Conservation (phyloP, 106 monocot species). For the Dendrobium chrysotoxum region DNA sequence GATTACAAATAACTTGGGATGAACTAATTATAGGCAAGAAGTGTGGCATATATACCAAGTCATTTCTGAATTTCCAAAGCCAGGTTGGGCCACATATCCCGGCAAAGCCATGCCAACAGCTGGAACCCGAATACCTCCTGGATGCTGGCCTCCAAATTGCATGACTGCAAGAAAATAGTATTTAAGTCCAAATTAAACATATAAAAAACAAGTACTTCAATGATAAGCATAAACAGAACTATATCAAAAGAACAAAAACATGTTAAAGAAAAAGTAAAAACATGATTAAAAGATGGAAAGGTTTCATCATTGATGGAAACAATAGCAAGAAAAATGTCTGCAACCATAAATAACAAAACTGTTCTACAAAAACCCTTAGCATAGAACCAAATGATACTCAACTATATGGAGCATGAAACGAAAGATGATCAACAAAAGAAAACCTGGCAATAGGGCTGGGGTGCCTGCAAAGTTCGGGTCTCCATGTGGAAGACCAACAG, state of each 20-base stretch:
- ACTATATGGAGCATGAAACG: background rate
- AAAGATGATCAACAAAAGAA: background rate
- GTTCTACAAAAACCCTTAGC: background rate
- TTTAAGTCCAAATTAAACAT: background rate
- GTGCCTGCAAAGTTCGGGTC: constrained; percentile 77
- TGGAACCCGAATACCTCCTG: constrained; percentile 72
- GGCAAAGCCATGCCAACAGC: constrained; percentile 92
- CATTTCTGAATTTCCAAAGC: constrained; percentile 93
- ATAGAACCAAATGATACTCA: background rate
- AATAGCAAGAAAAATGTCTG: background rate
- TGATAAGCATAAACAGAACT: background rate
- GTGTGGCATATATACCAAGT: constrained; percentile 53
- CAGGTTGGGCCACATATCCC: constrained; percentile 88
- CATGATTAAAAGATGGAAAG: background rate
- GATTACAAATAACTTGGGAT: background rate
- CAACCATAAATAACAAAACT: background rate
- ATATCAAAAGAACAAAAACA: background rate
- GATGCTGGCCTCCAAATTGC: constrained; percentile 84
- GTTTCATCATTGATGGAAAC: background rate
- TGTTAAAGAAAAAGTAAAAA: background rate
- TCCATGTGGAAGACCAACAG: constrained; percentile 51
- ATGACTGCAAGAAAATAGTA: constrained; percentile 45
- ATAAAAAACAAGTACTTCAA: background rate
- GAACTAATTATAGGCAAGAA: background rate
- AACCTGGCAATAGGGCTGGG: constrained; percentile 88